phyloP scores from a whole-genome alignment of 306 rosid species.

The Cajanus cajan region DNA sequence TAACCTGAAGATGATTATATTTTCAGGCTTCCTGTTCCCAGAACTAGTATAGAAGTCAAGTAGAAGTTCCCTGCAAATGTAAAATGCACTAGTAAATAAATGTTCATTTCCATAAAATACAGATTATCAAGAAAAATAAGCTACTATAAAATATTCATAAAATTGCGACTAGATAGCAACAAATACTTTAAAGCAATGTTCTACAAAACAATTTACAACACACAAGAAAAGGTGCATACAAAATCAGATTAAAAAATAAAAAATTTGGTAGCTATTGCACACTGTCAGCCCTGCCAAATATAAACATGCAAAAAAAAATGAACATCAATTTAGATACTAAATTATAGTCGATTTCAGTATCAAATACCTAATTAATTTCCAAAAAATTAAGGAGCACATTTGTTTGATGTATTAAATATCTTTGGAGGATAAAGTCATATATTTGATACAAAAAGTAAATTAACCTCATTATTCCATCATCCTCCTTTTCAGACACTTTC shows the following conservation, averaged over 20 bases:
- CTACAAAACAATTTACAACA: no score
- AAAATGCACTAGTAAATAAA: background rate
- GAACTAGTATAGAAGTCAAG: slow-evolving; percentile 78
- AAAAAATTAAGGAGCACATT: no score
- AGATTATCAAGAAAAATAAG: background rate
- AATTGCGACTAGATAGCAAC: background rate
- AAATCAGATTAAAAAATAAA: no score
- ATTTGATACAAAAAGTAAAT: background rate
- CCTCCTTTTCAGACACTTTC: slow-evolving; percentile 57
- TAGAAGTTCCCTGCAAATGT: slow-evolving; percentile 66
- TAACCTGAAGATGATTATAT: slow-evolving; percentile 89
- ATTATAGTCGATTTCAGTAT: no score
- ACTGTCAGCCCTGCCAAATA: no score
- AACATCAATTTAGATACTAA: background rate
- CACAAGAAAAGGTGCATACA: background rate
- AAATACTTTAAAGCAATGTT: background rate
- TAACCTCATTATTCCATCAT: slow-evolving; percentile 89
- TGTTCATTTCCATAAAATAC: background rate
- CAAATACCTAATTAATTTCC: no score
- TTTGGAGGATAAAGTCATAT: background rate
- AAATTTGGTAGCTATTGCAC: no score
- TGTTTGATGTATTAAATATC: no score
- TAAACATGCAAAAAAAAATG: background rate
- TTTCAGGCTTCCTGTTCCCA: slow-evolving; percentile 69
- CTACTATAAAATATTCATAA: background rate